Base-by-base conservation (phyloP, 495 filamentous ascomycete genomes). In the Acidomyces sp. region DNA sequence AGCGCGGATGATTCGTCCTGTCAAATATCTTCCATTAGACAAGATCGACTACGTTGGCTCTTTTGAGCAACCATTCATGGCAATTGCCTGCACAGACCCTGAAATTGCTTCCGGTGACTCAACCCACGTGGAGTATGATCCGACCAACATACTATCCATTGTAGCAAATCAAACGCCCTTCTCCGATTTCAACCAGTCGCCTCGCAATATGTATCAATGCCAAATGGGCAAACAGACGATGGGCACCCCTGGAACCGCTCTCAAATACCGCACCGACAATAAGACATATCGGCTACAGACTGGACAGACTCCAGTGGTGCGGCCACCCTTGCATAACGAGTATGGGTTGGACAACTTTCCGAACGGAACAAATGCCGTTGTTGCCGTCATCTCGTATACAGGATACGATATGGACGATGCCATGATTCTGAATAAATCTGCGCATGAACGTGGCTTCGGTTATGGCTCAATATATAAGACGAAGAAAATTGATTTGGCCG, bases 331-430 rank as follows among this genome's bases (percentile, higher is more conserved):
- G 24, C 84, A 96, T 62, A 94, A 93, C 53, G 82, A 84, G 25
- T 97, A 96, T 54, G 90, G 88, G 13, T 75, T 97, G 41, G 90
- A 97, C 61, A 95, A 96, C 65, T 97, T 93, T 61, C 90, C 90
- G 37, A 94, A 96, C 55, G 90, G 90, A n/a, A 86, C 74, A 52
- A 97, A 97, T 58, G 85, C 87, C 6, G 74, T 97, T 19, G 90
- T 97, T 41, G 90, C 90, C 38, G 93, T 97, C 56, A 93, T 97
- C 43, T 93, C 90, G 3, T 97, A 97, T 63, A 96, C 90, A 4
- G 90, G 88, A 31, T 96, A 95, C 58, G 90, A 97, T 69, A 96
- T 97, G 90, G 90, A 97, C 67, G 90, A 97, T 64, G 90, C 90
- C 59, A 97, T 97, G 90, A 95, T 97, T 51, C 70, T 97, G 54